Base-by-base conservation (phyloP, 139 green algal genomes). In the Nannochloris sp. region DNA sequence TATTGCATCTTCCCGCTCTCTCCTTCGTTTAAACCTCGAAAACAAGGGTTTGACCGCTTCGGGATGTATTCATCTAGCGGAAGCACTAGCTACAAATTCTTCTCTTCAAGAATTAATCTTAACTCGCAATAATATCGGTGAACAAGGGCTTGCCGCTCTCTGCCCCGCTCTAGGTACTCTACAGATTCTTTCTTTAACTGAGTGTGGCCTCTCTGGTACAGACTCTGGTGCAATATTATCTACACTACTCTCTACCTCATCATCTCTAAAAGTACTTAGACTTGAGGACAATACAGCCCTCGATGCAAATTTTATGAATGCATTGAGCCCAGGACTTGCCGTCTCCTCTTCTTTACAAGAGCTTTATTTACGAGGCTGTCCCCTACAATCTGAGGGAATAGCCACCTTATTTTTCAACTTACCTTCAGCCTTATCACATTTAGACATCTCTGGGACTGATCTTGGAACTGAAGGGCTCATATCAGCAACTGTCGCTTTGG, bases 211-310 rank as follows among this genome's bases (percentile, higher is more conserved):
- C 23, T 33, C 14, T 24, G 38, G 67, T 9, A 14, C 8, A 8
- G 14, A 19, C 1, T 55, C 46, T 29, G 59, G 31, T 19, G 59
- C 60, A 9, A 6, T 67, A 31, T 29, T 44, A 12, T 33, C 13
- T 29, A 19, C 8, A 19, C 5, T 24, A 14, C 34, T 58, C 10
- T 48, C 15, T 8, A 23, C 27, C 23, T 14, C 19, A n/a, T 46
- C 45, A 6, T 30, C 6, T 0, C 32, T 74, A 32, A 7, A 23
- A 7, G 13, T 24, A 14, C 23, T 74, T 30, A 39, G 58, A 12
- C 31, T 74, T 2, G 42, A 74, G 25, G 30, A 54, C 27, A 74
- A 74, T 32, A 30, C 27, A 8, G n/a, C n/a, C n/a, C 35, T 74
- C 13, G 33, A 63, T 5, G 23, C 14, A 8, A 42, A 37, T 24